Percentiles rank a stretch among this genome's conserved stretches.
These are phyloP conservation scores for Elymus sibiricus DNA, from an alignment of 176 grass and related monocot genomes.

Conservation along the genomic window DNA sequence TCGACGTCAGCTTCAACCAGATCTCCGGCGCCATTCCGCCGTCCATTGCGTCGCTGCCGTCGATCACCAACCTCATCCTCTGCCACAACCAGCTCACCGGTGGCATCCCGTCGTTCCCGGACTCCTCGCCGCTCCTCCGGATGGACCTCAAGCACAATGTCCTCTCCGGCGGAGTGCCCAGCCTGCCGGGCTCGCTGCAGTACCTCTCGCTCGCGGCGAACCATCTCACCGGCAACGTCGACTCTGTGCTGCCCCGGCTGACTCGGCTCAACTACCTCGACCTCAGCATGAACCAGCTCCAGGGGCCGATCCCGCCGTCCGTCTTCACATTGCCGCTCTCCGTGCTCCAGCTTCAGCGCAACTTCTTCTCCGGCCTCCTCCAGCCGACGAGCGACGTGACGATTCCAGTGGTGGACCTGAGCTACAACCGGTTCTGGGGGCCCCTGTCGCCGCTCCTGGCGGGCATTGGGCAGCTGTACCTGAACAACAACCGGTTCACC, in stretches of 20 bases:
- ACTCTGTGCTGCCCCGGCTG: slow-evolving; percentile 44
- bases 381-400: slow-evolving; percentile 54
- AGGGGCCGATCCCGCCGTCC: slow-evolving; percentile 56
- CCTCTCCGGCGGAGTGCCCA: slow-evolving; percentile 53
- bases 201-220: slow-evolving; percentile 81
- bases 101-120: slow-evolving; percentile 56
- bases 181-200: slow-evolving; percentile 51
- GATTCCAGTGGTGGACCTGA: slow-evolving; percentile 78
- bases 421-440: slow-evolving; percentile 84
- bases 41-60: slow-evolving; percentile 47
- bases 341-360: slow-evolving; percentile 90
- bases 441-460: slow-evolving; percentile 69
- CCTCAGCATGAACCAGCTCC: slow-evolving; percentile 80
- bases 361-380: slow-evolving; percentile 64
- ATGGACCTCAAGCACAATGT: slow-evolving; percentile 82
- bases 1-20: slow-evolving; percentile 96
- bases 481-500: slow-evolving; percentile 96
- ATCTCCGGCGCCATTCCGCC: slow-evolving; percentile 63
- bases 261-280: slow-evolving; percentile 71
- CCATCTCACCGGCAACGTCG: slow-evolving; percentile 48
- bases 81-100: slow-evolving; percentile 82
- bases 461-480: slow-evolving; percentile 70
- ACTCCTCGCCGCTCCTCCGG: slow-evolving; percentile 61
- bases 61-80: slow-evolving; percentile 73
- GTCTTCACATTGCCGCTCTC: slow-evolving; percentile 68